Evolutionary conservation across 2,329 filamentous ascomycete species (phyloP).

Genomic region (Huntiella decipiens): DNA sequence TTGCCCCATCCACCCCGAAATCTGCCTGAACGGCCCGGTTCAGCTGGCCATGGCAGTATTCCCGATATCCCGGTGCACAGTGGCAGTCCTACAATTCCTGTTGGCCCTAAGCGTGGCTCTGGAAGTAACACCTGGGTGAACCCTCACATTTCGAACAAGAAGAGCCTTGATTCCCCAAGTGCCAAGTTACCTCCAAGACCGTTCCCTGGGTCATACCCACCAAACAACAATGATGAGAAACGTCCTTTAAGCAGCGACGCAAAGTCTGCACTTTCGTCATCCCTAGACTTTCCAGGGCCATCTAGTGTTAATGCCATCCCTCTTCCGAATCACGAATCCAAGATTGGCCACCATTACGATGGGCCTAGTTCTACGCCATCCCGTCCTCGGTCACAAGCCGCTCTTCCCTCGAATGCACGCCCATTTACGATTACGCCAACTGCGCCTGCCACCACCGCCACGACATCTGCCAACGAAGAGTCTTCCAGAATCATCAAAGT

Average conservation of each 20-base stretch:
- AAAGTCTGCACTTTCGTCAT: slow-evolving; percentile 21
- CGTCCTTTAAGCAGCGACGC: slow-evolving; percentile 35
- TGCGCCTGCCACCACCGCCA: not conserved
- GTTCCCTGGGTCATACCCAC: slow-evolving; percentile 13
- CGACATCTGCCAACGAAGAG: slow-evolving; percentile 1
- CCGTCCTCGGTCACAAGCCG: not conserved
- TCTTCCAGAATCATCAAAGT: slow-evolving; percentile 16
- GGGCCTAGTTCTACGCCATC: not conserved
- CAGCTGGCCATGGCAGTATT: slow-evolving; percentile 20
- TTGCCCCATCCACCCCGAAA: slow-evolving; percentile 9
- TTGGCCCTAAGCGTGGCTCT: slow-evolving; percentile 4
- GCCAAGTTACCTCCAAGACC: slow-evolving; percentile 19
- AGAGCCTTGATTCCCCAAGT: slow-evolving; percentile 33
- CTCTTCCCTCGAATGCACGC: not conserved
- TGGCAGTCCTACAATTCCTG: slow-evolving; percentile 18
- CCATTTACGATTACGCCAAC: not conserved
- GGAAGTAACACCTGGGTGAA: slow-evolving; percentile 28
- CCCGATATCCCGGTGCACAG: slow-evolving; percentile 10
- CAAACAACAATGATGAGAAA: slow-evolving; percentile 20
- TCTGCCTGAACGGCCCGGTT: slow-evolving; percentile 29
- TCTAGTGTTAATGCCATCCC: slow-evolving; percentile 1
- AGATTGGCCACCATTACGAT: not conserved
- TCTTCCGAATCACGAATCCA: not conserved
- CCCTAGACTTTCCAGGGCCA: not conserved
- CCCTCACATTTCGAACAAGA: slow-evolving; percentile 26